Percentiles rank a stretch among this genome's conserved stretches.
Evolutionary conservation across 176 grass and related monocot genomes (phyloP).

Genomic region (Phoenix dactylifera): DNA sequence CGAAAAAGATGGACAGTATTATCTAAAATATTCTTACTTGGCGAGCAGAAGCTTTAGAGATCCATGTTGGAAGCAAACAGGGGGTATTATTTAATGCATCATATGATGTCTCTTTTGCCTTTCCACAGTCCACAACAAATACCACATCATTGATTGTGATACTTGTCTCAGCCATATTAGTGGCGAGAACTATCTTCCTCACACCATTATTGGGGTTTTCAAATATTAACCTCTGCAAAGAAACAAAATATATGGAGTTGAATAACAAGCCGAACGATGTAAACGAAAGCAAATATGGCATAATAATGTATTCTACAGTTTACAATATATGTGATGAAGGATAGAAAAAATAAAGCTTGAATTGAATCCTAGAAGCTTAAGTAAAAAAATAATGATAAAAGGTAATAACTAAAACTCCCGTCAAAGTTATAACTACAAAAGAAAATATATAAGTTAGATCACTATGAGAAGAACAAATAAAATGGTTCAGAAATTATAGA

Average conservation of each 20-base stretch:
- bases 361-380: too few relatives aligned
- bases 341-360: too few relatives aligned
- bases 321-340: too few relatives aligned
- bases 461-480: too few relatives aligned
- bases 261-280: background rate
- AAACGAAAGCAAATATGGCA: too few relatives aligned
- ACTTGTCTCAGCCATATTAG: slow-evolving; percentile 97
- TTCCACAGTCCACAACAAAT: slow-evolving; percentile 95
- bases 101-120: slow-evolving; percentile 98
- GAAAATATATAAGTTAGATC: too few relatives aligned
- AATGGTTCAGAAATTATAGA: too few relatives aligned
- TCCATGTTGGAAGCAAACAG: slow-evolving; percentile 95
- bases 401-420: too few relatives aligned
- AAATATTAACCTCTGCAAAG: slow-evolving; percentile 89
- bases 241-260: background rate
- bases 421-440: too few relatives aligned
- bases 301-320: too few relatives aligned
- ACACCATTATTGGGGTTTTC: slow-evolving; percentile 71
- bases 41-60: slow-evolving; percentile 93
- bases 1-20: too few relatives aligned
- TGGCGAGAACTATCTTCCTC: slow-evolving; percentile 97
- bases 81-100: slow-evolving; percentile 99
- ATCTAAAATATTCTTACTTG: slow-evolving; percentile 44
- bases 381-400: too few relatives aligned
- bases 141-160: slow-evolving; percentile 99